Base-by-base conservation (phyloP, 2,329 filamentous ascomycete genomes). In the Aureobasidium sp. region DNA sequence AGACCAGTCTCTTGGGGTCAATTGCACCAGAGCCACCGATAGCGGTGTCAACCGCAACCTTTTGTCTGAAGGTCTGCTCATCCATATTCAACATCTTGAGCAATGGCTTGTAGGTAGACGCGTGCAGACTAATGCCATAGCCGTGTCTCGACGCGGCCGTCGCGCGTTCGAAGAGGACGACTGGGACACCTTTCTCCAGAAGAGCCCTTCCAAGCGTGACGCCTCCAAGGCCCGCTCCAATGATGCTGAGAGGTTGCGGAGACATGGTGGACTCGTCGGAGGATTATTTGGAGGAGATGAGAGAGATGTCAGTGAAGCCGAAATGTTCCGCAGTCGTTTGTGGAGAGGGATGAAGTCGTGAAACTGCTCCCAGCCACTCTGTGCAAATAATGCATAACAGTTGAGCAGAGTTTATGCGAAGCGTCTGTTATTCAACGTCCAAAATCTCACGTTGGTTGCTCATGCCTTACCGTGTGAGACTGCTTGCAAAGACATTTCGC, bases 211-310 rank as follows among this genome's bases (percentile, higher is more conserved):
- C 65, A 1, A 76, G 63, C 0, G 68, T 68, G 10, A 76, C 65
- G 4, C 73, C 74, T 11, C 69, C 66, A 14, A 76, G 63, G 5
- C 74, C 74, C 12, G 72, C 73, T 10, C 74, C 74, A 40, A 76
- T 59, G 34, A 76, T 69, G 19, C 61, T 65, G 53, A 66, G 74
- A 66, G 59, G 63, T 63, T 55, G 66, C 69, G 40, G 56, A 27
- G 60, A 22, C 62, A 62, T 62, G 12, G 11, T 7, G 40, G 17
- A n/a, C 11, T 2, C n/a, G 12, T 22, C n/a, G 19, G 40, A 12
- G n/a, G 21, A 27, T 25, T 37, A 6, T 3, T 4, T 17, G 30
- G 14, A 17, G 14, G n/a, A 24, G 5, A 6, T n/a, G 21, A 11
- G n/a, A 16, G 37, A 17, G 45, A 19, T 49, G 45, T 38, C 32